These are phyloP conservation scores for Saxispiralis lemnorum DNA, from an alignment of 495 filamentous ascomycete genomes.

Conservation along the genomic window DNA sequence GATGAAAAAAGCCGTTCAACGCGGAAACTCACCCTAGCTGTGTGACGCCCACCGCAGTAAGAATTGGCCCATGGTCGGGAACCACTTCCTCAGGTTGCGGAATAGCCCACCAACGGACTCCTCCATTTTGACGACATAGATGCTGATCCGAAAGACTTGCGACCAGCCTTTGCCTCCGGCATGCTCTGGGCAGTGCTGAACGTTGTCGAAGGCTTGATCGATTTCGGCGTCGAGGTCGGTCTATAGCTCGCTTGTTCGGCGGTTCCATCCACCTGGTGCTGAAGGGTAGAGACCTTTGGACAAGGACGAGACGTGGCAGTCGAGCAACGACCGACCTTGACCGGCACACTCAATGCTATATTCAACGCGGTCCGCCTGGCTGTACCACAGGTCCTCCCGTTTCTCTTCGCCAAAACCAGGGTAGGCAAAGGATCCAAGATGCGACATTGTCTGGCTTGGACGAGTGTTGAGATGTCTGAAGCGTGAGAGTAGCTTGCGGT, in stretches of 20 bases:
- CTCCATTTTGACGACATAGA: conserved; percentile 27
- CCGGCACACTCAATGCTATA: conserved; percentile 36
- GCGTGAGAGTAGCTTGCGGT: too few relatives aligned
- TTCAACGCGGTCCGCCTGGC: conserved; percentile 36
- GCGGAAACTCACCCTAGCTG: conserved; percentile 18
- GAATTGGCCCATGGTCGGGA: conserved; percentile 34
- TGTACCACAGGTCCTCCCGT: conserved; percentile 28
- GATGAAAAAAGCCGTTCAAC: too few relatives aligned
- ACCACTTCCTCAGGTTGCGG: conserved; percentile 31
- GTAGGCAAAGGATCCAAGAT: background rate
- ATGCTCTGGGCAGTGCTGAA: conserved; percentile 29
- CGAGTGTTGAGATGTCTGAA: too few relatives aligned
- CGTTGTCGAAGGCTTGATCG: conserved; percentile 37
- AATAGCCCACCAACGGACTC: conserved; percentile 28
- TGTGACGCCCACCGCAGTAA: conserved; percentile 32
- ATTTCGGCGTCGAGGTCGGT: conserved; percentile 31
- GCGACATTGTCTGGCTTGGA: background rate
- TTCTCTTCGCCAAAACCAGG: conserved; percentile 17
- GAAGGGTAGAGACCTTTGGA: background rate
- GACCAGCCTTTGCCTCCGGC: conserved; percentile 41
- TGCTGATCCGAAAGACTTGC: conserved; percentile 35
- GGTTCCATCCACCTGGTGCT: background rate
- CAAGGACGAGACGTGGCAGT: background rate
- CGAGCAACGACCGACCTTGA: conserved; percentile 19
- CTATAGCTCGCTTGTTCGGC: background rate